phyloP scores from a whole-genome alignment of 176 grass and related monocot species.

The Areca catechu region DNA sequence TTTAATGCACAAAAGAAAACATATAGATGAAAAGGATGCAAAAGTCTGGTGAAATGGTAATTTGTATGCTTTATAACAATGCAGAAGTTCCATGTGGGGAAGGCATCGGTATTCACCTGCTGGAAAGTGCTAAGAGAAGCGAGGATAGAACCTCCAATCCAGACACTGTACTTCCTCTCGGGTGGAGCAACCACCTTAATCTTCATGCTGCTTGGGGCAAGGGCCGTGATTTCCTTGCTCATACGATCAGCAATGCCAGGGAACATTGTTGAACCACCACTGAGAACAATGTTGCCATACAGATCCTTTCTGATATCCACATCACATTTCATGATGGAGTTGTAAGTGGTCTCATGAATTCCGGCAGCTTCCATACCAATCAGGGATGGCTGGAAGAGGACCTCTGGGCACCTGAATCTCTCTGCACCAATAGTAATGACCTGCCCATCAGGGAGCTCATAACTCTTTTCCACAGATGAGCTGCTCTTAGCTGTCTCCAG shows the following conservation, averaged over 20 bases:
- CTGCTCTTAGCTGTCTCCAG: slow-evolving; percentile 30
- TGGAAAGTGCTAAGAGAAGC: slow-evolving; percentile 40
- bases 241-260: slow-evolving; percentile 34
- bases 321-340: slow-evolving; percentile 41
- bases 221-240: slow-evolving; percentile 43
- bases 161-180: slow-evolving; percentile 42
- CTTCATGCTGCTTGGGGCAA: slow-evolving; percentile 35
- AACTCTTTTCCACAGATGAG: slow-evolving; percentile 41
- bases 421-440: slow-evolving; percentile 42
- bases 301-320: slow-evolving; percentile 43
- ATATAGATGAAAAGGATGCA: too few relatives aligned
- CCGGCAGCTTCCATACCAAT: slow-evolving; percentile 43
- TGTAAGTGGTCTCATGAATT: slow-evolving; percentile 47
- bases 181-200: slow-evolving; percentile 39
- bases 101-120: slow-evolving; percentile 16
- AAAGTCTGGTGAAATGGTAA: too few relatives aligned
- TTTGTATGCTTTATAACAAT: too few relatives aligned
- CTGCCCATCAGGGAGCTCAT: slow-evolving; percentile 38
- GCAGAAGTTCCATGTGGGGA: too few relatives aligned
- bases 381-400: slow-evolving; percentile 39
- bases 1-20: neutral
- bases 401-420: slow-evolving; percentile 38
- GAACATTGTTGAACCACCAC: slow-evolving; percentile 43
- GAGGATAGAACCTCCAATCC: slow-evolving; percentile 43
- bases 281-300: slow-evolving; percentile 43